Conservation (phyloP, 306 rosid genomes). For the Prunus persica region DNA sequence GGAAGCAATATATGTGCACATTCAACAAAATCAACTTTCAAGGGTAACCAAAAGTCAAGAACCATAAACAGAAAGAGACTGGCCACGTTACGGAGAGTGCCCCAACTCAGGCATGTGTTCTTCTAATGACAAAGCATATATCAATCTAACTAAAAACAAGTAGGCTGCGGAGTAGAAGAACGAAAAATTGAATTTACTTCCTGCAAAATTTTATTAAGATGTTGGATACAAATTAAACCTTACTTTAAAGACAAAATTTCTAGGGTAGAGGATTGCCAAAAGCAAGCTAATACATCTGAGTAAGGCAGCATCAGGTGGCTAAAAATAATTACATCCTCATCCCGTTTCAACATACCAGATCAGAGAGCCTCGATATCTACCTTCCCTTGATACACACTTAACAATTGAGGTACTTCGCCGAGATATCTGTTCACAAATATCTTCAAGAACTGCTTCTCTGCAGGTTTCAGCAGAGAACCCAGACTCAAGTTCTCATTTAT, state of each 20-base stretch:
- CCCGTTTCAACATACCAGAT: neutral
- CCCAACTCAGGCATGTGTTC: neutral
- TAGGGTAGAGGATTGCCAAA: neutral
- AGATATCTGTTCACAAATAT: conserved; percentile 16
- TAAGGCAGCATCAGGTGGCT: neutral
- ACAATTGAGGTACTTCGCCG: neutral
- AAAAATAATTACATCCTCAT: neutral
- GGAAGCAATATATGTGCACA: neutral
- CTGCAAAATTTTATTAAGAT: neutral
- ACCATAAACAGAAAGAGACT: neutral
- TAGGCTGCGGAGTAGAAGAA: neutral
- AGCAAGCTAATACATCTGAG: neutral
- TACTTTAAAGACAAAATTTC: neutral
- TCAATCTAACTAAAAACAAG: no score
- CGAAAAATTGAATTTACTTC: neutral
- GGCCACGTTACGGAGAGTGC: neutral
- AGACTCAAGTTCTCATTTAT: neutral
- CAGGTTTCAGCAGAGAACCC: accelerated
- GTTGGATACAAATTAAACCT: neutral
- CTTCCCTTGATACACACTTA: conserved; percentile 20
- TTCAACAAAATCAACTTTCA: neutral
- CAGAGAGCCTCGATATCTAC: neutral
- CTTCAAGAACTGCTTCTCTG: conserved; percentile 21
- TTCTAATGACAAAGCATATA: no score
- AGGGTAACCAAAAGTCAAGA: neutral